Evolutionary conservation across 148 eudicot genomes (phyloP), one percentile per base, ranked within the genome.

Genomic region (Euryodendron excelsum): DNA sequence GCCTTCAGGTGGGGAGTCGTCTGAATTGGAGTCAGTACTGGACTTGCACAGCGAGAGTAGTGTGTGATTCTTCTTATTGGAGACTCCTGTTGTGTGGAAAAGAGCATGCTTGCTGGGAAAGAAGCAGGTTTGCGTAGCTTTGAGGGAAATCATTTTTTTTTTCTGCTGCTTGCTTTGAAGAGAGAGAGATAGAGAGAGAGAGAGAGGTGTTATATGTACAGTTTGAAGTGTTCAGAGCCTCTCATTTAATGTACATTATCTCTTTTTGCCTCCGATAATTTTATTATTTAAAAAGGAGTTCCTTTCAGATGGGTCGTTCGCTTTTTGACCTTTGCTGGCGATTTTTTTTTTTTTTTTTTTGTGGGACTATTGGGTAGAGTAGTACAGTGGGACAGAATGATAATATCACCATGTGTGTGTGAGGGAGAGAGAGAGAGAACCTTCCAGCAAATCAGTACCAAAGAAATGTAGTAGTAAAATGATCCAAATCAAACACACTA

Each of bases 61-160:
- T 21, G 34, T 41, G 69, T 75, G 72, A 31, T 78, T 81, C 76
- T 80, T 84, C 64, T 80, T 80, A 27, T 48, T 70, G 59, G 72
- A 27, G 34, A 44, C 58, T 18, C 70, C 82, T 48, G 75, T 79
- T 71, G 45, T 79, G 33, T 84, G 78, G 71, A 77, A 80, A 50
- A 73, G 75, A 30, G 81, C 78, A 53, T 75, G 80, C 58, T 80
- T 86, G 74, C 14, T 84, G 77, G 69, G 76, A 75, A 91, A 89
- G 72, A 82, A 63, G 13, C 83, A n/a, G n/a, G n/a, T 76, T 63
- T 86, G 97, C 68, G 88, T 82, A 74, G 88, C 75, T 87, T 90
- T 89, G 27, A 55, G 45, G 45, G 45, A 41, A 9, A 41, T 41
- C 62, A 11, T 64, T 56, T 77, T 60, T 72, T 66, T 48, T n/a